These are phyloP conservation scores for Salvia rosmarinus DNA, from an alignment of 257 asterid genomes.

Conservation along the genomic window DNA sequence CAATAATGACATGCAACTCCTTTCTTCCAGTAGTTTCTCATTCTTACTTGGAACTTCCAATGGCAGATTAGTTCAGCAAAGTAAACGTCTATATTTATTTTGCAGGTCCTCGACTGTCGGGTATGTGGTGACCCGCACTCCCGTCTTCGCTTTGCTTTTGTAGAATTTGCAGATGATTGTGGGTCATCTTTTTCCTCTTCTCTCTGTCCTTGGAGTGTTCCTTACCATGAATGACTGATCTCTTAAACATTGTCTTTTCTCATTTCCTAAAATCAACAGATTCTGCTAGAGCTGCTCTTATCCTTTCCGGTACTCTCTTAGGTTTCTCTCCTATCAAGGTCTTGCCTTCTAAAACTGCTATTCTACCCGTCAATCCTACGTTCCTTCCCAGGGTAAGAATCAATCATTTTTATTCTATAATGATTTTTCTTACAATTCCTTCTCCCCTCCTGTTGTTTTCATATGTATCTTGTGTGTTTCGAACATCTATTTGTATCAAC, in stretches of 20 bases:
- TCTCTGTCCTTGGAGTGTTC: neutral
- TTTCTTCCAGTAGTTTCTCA: neutral
- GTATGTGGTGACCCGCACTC: constrained; percentile 99
- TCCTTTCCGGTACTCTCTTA: constrained; percentile 66
- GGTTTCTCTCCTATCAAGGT: constrained; percentile 87
- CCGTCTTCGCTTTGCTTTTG: constrained; percentile 97
- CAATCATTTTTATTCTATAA: neutral
- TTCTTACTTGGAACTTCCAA: neutral
- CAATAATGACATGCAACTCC: neutral
- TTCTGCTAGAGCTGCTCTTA: constrained; percentile 76
- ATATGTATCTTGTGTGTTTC: neutral
- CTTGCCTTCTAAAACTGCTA: constrained; percentile 95
- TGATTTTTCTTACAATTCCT: neutral
- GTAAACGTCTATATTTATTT: constrained; percentile 22
- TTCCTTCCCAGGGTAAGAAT: constrained; percentile 85
- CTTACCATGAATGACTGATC: constrained; percentile 9
- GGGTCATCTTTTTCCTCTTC: constrained; percentile 34
- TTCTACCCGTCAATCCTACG: constrained; percentile 94
- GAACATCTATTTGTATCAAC: neutral
- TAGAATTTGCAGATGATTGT: constrained; percentile 93
- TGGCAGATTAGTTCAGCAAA: neutral
- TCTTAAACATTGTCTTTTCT: constrained; percentile 3
- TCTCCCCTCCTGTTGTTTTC: neutral
- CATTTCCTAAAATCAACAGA: constrained; percentile 49
- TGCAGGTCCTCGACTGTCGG: constrained; percentile 95